phyloP scores from a whole-genome alignment of 441 rosid species.

The Gossypium lobatum region DNA sequence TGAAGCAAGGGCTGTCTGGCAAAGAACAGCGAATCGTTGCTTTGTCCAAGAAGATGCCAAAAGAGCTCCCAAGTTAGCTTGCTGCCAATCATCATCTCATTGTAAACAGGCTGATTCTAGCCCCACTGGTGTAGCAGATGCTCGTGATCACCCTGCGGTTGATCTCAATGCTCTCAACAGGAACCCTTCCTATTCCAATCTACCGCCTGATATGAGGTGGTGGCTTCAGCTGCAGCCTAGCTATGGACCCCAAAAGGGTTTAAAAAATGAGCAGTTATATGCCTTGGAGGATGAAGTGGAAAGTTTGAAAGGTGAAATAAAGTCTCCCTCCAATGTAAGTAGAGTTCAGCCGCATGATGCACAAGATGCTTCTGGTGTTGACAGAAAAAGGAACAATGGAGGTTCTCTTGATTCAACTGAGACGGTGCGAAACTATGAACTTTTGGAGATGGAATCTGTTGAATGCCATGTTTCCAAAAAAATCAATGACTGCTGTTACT shows the following conservation, averaged over 20 bases:
- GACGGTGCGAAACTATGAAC: slow-evolving; percentile 33
- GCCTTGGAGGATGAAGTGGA: slow-evolving; percentile 39
- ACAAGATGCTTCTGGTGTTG: slow-evolving; percentile 17
- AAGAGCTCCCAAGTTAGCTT: slow-evolving; percentile 94
- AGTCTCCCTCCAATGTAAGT: slow-evolving; percentile 20
- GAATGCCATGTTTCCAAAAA: slow-evolving; percentile 32
- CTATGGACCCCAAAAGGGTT: slow-evolving; percentile 49
- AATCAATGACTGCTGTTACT: slow-evolving; percentile 31
- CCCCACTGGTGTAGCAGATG: slow-evolving; percentile 40
- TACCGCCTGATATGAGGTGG: slow-evolving; percentile 53
- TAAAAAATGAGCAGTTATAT: slow-evolving; percentile 40
- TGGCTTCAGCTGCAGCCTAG: slow-evolving; percentile 72
- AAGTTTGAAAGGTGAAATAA: slow-evolving; percentile 7
- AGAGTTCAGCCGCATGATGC: slow-evolving; percentile 13
- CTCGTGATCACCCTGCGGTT: slow-evolving; percentile 33
- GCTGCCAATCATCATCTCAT: slow-evolving; percentile 65
- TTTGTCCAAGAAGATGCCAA: slow-evolving; percentile 99
- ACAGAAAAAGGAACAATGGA: slow-evolving; percentile 21
- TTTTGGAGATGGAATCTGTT: slow-evolving; percentile 28
- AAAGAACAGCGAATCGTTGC: slow-evolving; percentile 84
- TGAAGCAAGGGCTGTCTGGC: slow-evolving; percentile 95
- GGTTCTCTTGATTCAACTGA: slow-evolving; percentile 38
- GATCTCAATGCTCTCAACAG: slow-evolving; percentile 52
- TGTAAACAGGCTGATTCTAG: slow-evolving; percentile 46
- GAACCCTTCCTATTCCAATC: slow-evolving; percentile 38